Base-by-base conservation (phyloP, 2,329 filamentous ascomycete species). In the Nannizziopsis arthrosporioides region DNA sequence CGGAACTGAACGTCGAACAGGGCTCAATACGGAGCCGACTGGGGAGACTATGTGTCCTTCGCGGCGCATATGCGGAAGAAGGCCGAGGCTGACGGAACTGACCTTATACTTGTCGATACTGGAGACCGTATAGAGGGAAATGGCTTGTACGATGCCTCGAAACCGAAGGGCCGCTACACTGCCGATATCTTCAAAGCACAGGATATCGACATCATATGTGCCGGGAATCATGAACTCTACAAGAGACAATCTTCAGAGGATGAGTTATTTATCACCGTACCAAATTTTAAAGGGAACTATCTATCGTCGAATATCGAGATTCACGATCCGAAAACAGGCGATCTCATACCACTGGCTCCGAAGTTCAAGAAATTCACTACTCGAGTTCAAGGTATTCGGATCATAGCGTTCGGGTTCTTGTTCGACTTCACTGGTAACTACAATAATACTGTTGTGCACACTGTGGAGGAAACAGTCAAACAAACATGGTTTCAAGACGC, bases 1-100 rank as follows among this genome's bases (percentile, higher is more conserved):
- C 22, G 22, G 22, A 27, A 27, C 22, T 27, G 22, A 27, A 27
- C 3, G 7, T 27, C 19, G 14, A 44, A 47, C 22, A 42, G 44
- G 36, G 40, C 46, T 32, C 44, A 49, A 15, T 98, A 93, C 67
- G 89, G 86, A 5, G 90, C 87, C 41, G 92, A 98, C 31, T 96
- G 92, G 88, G 92, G 92, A 50, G 92, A 98, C 68, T 98, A 96
- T 66, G 77, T 96, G 58, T 95, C 90, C 5, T 95, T 98, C 62
- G 80, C 88, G 31, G 73, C 82, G 32, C 87, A 90, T 61, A 79
- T 98, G 73, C 83, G 79, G 48, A 75, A 80, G 55, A 81, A 78
- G 60, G 87, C 88, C 48, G 85, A 95, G 60, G 76, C 80, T 1
- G 74, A 82, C 46, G 88, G 87, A 39, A 78, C 78, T 22, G 92